phyloP scores from a whole-genome alignment of 192 early-diverging fungal genomes.

The Linnemannia exigua region DNA sequence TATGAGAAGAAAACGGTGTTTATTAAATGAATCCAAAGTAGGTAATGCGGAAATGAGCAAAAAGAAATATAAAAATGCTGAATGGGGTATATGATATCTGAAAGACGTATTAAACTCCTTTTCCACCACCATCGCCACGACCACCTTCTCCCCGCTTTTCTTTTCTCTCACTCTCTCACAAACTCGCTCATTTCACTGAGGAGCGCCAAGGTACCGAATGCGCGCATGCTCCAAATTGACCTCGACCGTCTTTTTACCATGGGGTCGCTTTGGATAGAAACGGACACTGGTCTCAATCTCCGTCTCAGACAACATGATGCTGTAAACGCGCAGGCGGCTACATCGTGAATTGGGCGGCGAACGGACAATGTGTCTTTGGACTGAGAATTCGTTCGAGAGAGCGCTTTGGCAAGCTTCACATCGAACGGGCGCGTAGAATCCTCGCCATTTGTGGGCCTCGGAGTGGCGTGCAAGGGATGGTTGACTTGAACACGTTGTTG shows the following conservation, averaged over 20 bases:
- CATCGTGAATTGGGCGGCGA: slow-evolving; percentile 13
- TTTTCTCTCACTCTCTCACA: too few species aligned
- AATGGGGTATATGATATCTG: too few species aligned
- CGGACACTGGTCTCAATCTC: slow-evolving; percentile 39
- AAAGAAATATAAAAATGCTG: too few species aligned
- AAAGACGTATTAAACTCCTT: too few species aligned
- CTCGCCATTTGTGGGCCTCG: slow-evolving; percentile 34
- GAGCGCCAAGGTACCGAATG: not conserved
- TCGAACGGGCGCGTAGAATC: slow-evolving; percentile 30
- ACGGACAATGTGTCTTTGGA: slow-evolving; percentile 35
- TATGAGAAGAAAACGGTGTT: too few species aligned
- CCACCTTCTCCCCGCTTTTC: too few species aligned
- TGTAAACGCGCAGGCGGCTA: slow-evolving; percentile 37
- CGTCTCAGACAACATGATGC: slow-evolving; percentile 36
- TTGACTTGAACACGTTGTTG: slow-evolving; percentile 20
- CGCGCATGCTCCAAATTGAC: slow-evolving; percentile 12
- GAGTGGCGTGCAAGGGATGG: slow-evolving; percentile 29
- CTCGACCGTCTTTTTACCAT: slow-evolving; percentile 35
- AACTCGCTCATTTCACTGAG: not conserved
- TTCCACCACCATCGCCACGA: too few species aligned
- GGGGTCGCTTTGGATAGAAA: slow-evolving; percentile 37
- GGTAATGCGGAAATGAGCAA: too few species aligned
- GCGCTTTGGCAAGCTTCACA: slow-evolving; percentile 39
- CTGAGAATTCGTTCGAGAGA: slow-evolving; percentile 45
- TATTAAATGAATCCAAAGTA: too few species aligned